Conservation (phyloP, 331 rosid species). For the Acacia pycnantha region DNA sequence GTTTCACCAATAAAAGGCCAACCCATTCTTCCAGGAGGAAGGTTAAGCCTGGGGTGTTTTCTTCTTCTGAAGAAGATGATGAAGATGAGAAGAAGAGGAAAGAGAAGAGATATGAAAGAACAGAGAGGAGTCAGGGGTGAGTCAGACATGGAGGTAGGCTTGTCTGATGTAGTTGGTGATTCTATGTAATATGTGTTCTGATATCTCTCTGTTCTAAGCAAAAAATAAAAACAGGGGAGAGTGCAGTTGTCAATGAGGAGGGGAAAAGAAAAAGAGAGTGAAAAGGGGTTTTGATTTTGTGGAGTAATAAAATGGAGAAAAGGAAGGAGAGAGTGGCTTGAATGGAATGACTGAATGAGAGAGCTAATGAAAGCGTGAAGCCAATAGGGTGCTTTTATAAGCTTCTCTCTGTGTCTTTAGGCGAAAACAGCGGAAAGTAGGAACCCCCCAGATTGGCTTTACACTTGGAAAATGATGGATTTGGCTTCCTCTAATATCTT, state of each 20-base stretch:
- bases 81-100: slow-evolving; percentile 48
- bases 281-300: slow-evolving; percentile 28
- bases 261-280: slow-evolving; percentile 14
- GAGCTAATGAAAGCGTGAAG: slow-evolving; percentile 32
- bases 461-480: slow-evolving; percentile 33
- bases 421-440: slow-evolving; percentile 34
- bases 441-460: slow-evolving; percentile 34
- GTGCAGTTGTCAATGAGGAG: slow-evolving; percentile 19
- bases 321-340: slow-evolving; percentile 13
- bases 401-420: slow-evolving; percentile 37
- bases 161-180: slow-evolving; percentile 1
- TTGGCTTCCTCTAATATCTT: too few relatives aligned
- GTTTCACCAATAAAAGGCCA: slow-evolving; percentile 96
- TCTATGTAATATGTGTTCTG: not conserved
- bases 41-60: slow-evolving; percentile 52
- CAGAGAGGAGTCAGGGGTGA: slow-evolving; percentile 45
- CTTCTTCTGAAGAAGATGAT: slow-evolving; percentile 41
- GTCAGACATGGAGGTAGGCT: slow-evolving; percentile 51
- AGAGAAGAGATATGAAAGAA: slow-evolving; percentile 52
- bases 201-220: slow-evolving; percentile 17
- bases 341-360: slow-evolving; percentile 5
- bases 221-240: not conserved
- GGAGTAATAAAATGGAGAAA: slow-evolving; percentile 3
- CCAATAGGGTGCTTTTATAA: slow-evolving; percentile 42
- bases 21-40: slow-evolving; percentile 92